Conservation (phyloP, 2,329 filamentous ascomycete genomes). For the Talaromyces albobiverticillius region DNA sequence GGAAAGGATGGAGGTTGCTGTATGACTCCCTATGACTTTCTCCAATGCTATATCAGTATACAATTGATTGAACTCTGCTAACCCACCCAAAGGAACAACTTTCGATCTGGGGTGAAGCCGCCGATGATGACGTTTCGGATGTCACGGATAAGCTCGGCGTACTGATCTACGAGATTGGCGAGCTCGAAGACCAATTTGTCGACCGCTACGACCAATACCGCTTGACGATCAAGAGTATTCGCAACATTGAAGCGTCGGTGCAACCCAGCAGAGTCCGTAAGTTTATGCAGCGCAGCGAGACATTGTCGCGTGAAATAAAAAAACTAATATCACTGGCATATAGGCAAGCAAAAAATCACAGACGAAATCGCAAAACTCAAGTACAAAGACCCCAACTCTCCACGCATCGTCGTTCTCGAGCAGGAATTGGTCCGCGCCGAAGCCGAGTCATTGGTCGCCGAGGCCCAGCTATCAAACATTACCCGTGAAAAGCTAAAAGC, state of each 20-base stretch:
- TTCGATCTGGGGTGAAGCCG: slow-evolving; percentile 92
- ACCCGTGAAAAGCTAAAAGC: slow-evolving; percentile 99
- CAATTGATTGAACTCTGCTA: background rate
- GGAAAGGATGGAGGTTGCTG: slow-evolving; percentile 97
- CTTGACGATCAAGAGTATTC: slow-evolving; percentile 98
- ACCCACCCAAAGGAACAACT: slow-evolving; percentile 76
- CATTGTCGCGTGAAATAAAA: too few relatives aligned
- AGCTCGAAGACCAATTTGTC: slow-evolving; percentile 96
- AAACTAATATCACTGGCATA: background rate
- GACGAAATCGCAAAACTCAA: slow-evolving; percentile 98
- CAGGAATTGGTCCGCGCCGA: slow-evolving; percentile 98
- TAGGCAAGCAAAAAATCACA: slow-evolving; percentile 98
- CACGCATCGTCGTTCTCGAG: slow-evolving; percentile 95
- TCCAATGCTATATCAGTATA: too few relatives aligned
- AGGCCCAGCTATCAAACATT: slow-evolving; percentile 98
- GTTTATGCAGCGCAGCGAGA: too few relatives aligned
- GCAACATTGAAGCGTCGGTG: slow-evolving; percentile 97
- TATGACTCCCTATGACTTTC: slow-evolving; percentile 48
- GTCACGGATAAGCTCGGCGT: slow-evolving; percentile 99
- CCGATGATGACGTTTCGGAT: slow-evolving; percentile 97
- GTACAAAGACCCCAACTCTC: slow-evolving; percentile 98
- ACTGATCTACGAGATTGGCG: slow-evolving; percentile 95
- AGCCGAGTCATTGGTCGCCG: slow-evolving; percentile 96
- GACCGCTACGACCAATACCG: slow-evolving; percentile 99
- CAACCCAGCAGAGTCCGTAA: slow-evolving; percentile 95